These are phyloP conservation scores for Neospora caninum DNA, from an alignment of 169 alveolate species.

Conservation along the genomic window DNA sequence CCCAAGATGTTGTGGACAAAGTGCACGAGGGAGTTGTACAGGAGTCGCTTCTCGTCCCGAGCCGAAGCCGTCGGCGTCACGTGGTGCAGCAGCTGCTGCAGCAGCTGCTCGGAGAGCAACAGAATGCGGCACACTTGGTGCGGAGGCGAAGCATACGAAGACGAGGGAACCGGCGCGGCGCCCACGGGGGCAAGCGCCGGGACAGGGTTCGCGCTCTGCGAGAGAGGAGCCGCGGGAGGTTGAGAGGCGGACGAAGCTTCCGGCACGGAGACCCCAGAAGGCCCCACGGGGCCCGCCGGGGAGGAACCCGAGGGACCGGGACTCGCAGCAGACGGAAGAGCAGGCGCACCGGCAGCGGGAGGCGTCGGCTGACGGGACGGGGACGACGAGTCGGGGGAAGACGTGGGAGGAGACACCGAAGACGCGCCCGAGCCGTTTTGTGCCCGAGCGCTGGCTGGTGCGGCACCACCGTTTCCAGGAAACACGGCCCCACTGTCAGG, in stretches of 20 bases:
- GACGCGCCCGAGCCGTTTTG: not conserved
- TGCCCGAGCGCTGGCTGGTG: not conserved
- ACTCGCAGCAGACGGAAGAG: too few relatives aligned
- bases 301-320: too few relatives aligned
- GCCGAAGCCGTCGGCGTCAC: constrained; percentile 62
- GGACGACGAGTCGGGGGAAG: not conserved
- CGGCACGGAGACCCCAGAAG: not conserved
- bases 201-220: not conserved
- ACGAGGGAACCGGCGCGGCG: not conserved
- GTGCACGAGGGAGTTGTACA: constrained; percentile 60
- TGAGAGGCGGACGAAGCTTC: not conserved
- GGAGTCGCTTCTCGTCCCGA: constrained; percentile 49
- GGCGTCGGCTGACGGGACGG: too few relatives aligned
- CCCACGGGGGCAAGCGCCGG: not conserved
- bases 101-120: constrained; percentile 53
- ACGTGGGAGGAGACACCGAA: not conserved
- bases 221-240: not conserved
- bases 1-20: constrained; percentile 75
- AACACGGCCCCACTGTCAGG: not conserved
- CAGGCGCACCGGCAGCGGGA: too few relatives aligned
- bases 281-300: too few relatives aligned
- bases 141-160: not conserved
- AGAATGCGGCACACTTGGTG: constrained; percentile 43
- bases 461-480: not conserved
- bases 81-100: constrained; percentile 59